Conservation (phyloP, 2,329 filamentous ascomycete genomes). For the Aspergillus sp. region DNA sequence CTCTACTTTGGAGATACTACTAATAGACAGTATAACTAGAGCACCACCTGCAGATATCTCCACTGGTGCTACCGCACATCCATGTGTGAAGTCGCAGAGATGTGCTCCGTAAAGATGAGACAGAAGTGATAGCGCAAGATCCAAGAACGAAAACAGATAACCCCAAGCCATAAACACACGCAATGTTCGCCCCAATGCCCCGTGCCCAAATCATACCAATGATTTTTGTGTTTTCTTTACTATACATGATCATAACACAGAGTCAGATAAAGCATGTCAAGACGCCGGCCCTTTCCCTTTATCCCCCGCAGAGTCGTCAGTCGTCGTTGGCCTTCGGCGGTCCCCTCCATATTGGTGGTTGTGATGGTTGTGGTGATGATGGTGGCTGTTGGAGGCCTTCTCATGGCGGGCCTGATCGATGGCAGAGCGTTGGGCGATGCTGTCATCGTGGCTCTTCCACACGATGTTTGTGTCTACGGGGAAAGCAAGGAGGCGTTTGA, state of each 20-base stretch:
- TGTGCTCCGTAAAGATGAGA: not conserved
- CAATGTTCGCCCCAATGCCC: slow-evolving; percentile 42
- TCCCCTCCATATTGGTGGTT: slow-evolving; percentile 34
- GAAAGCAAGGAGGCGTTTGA: slow-evolving; percentile 85
- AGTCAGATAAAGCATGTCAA: slow-evolving; percentile 26
- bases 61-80: not conserved
- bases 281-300: slow-evolving; percentile 41
- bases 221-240: slow-evolving; percentile 33
- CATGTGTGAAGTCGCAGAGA: not conserved
- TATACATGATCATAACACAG: slow-evolving; percentile 38
- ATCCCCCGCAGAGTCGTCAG: slow-evolving; percentile 45
- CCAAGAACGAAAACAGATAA: slow-evolving; percentile 20
- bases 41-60: not conserved
- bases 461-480: slow-evolving; percentile 86
- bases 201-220: slow-evolving; percentile 41
- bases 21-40: not conserved
- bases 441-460: slow-evolving; percentile 95
- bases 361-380: slow-evolving; percentile 35
- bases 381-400: slow-evolving; percentile 54
- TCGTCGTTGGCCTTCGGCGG: slow-evolving; percentile 42
- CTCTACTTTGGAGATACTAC: not conserved
- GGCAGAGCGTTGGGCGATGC: slow-evolving; percentile 85
- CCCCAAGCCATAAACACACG: slow-evolving; percentile 34
- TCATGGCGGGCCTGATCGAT: slow-evolving; percentile 91
- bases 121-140: slow-evolving; percentile 15